Evolutionary conservation across 2,329 filamentous ascomycete genomes (phyloP).

Genomic region (Zasmidium cellare): DNA sequence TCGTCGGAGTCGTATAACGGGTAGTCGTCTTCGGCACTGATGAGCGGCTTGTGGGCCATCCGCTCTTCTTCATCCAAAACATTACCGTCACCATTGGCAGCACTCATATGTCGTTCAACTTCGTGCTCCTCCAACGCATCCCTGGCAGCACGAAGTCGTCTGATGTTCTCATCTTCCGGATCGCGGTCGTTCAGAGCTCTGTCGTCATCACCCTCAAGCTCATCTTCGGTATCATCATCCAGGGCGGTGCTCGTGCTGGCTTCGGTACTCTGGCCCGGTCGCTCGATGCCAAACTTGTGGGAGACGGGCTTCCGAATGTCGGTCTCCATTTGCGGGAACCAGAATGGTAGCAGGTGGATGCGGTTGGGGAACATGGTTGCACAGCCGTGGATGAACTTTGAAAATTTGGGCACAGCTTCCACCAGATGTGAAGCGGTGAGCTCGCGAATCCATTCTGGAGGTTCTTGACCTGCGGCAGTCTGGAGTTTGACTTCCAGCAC

Average conservation of each 20-base stretch:
- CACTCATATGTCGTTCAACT: slow-evolving; percentile 49
- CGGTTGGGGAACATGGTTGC: slow-evolving; percentile 82
- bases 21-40: slow-evolving; percentile 65
- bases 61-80: slow-evolving; percentile 79
- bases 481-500: slow-evolving; percentile 97
- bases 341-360: slow-evolving; percentile 90
- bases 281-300: slow-evolving; percentile 86
- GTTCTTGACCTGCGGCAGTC: slow-evolving; percentile 91
- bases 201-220: slow-evolving; percentile 56
- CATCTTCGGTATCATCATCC: slow-evolving; percentile 70
- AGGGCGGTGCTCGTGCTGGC: slow-evolving; percentile 76
- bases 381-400: slow-evolving; percentile 96
- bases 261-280: slow-evolving; percentile 71
- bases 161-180: slow-evolving; percentile 43
- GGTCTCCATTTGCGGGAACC: slow-evolving; percentile 97
- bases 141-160: slow-evolving; percentile 51
- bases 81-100: slow-evolving; percentile 42
- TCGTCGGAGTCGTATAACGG: slow-evolving; percentile 88
- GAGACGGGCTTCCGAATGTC: slow-evolving; percentile 92
- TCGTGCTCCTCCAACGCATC: slow-evolving; percentile 54
- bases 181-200: slow-evolving; percentile 50
- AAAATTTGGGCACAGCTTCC: slow-evolving; percentile 98
- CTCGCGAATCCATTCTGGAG: slow-evolving; percentile 94
- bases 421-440: slow-evolving; percentile 91
- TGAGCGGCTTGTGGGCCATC: slow-evolving; percentile 61